phyloP scores from a whole-genome alignment of 345 rosid species.

The Limnanthes douglasii region DNA sequence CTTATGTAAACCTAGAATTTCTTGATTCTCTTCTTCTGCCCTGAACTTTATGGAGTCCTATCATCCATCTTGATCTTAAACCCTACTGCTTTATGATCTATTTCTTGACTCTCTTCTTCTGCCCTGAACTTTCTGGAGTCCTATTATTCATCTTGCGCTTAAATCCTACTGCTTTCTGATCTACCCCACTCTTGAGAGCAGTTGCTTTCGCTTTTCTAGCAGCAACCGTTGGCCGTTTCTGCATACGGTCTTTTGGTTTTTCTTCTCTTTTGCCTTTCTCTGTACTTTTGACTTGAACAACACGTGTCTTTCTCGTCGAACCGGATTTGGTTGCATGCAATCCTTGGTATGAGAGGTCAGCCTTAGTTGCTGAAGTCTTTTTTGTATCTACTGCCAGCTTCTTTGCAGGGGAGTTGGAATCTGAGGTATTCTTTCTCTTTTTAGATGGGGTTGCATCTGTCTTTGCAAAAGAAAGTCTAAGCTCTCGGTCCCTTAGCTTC shows the following conservation, averaged over 20 bases:
- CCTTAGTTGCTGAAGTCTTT: conserved; percentile 27
- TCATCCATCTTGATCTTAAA: conserved; percentile 57
- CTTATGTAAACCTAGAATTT: conserved; percentile 6
- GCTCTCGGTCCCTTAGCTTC: conserved; percentile 68
- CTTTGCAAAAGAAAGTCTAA: conserved; percentile 46
- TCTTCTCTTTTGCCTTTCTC: conserved; percentile 13
- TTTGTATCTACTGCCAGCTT: conserved; percentile 24
- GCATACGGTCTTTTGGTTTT: conserved; percentile 17
- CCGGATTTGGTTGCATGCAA: conserved; percentile 61
- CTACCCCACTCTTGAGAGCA: conserved; percentile 19
- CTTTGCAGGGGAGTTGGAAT: conserved; percentile 23
- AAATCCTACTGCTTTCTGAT: conserved; percentile 23
- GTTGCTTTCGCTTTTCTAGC: conserved; percentile 59
- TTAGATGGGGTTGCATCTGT: conserved; percentile 50
- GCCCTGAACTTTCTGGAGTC: conserved; percentile 35
- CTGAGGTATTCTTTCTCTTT: conserved; percentile 32
- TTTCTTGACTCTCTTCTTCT: conserved; percentile 44
- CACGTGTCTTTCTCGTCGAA: conserved; percentile 31
- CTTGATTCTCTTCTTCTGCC: conserved; percentile 42
- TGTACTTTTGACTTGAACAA: no score
- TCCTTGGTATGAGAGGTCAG: conserved; percentile 62
- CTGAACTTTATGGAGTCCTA: conserved; percentile 38
- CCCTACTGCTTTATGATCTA: conserved; percentile 25
- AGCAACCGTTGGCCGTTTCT: conserved; percentile 77
- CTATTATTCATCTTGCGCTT: conserved; percentile 62